Evolutionary conservation across 768 basidiomycete genomes (phyloP).

Genomic region (Dioszegia hungarica): DNA sequence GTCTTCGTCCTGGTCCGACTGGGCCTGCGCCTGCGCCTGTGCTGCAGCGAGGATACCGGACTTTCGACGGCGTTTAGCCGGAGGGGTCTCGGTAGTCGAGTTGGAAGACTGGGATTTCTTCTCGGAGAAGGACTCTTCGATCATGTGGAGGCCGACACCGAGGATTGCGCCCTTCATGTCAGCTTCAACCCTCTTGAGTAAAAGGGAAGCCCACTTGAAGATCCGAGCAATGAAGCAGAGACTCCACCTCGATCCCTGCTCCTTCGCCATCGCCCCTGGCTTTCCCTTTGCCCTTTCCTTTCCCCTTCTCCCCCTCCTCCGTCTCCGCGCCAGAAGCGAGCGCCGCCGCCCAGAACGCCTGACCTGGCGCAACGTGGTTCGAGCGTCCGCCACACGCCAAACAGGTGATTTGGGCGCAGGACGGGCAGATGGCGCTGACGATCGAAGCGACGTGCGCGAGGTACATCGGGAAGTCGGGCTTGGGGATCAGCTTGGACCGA

Average conservation of each 20-base stretch:
- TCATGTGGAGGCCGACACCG: constrained; percentile 82
- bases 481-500: neutral
- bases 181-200: neutral
- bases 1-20: too few relatives aligned
- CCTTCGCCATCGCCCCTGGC: constrained; percentile 35
- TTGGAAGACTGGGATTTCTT: neutral
- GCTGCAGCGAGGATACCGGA: neutral
- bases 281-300: constrained; percentile 45
- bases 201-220: constrained; percentile 49
- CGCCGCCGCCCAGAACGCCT: neutral
- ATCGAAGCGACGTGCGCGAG: constrained; percentile 60
- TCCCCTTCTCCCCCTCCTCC: constrained; percentile 31
- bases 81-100: neutral
- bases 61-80: constrained; percentile 30
- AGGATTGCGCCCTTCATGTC: constrained; percentile 70
- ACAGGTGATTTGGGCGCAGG: constrained; percentile 57
- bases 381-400: constrained; percentile 68
- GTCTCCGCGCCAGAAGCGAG: neutral
- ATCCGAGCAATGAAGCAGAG: constrained; percentile 82
- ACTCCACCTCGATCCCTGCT: constrained; percentile 51
- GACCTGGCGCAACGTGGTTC: constrained; percentile 28
- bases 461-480: constrained; percentile 72
- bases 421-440: constrained; percentile 61
- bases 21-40: too few relatives aligned
- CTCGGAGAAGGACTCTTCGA: constrained; percentile 57